Evolutionary conservation across 2,329 filamentous ascomycete genomes (phyloP), one percentile per base, ranked within the genome.

Genomic region (Zasmidium citrigriseum): DNA sequence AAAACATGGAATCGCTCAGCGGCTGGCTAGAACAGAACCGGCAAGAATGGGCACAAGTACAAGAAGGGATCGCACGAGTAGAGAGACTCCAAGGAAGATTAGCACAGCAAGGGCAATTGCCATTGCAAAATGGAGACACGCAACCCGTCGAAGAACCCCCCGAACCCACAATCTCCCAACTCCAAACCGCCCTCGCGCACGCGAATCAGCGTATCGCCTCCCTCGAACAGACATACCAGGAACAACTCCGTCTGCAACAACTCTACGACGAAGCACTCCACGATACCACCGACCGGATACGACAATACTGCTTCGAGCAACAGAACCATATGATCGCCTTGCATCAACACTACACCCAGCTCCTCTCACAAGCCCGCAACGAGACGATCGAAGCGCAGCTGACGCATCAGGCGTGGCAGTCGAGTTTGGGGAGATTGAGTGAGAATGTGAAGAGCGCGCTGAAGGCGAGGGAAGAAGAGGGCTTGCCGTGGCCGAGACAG

Each of bases 361-460:
- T 81, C 5, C 69, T 82, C 11, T 73, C 79, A 22, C 67, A 75
- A 46, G 74, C 77, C 34, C 75, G 79, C 46, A 70, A 69, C 11
- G 76, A 77, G 46, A 77, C 74, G 45, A 73, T 81, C 60, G 74
- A 80, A 53, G 68, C 80, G 54, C 72, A 80, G 44, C 67, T 81
- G 20, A 77, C 77, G 57, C 78, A 81, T 57, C 75, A 78, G 50
- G 75, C 76, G 47, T 82, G 79, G 79, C 80, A 82, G 64, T 76
- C 77, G 2, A 73, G 77, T 1, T 58, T 81, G 56, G 70, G 73
- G 7, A 65, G 77, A 3, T 71, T 81, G 22, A 76, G 76, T 3
- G 76, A 78, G 47, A 73, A 72, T 25, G 74, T 79, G 12, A 67
- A 77, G 22, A 59, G 63, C 12, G 77, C 79, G 47, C 57, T 78